A percentile compares a stretch with the other conserved stretches of the same genome.
Evolutionary conservation across 2,329 filamentous ascomycete species (phyloP).

Genomic region (Tolypocladium nubicola): DNA sequence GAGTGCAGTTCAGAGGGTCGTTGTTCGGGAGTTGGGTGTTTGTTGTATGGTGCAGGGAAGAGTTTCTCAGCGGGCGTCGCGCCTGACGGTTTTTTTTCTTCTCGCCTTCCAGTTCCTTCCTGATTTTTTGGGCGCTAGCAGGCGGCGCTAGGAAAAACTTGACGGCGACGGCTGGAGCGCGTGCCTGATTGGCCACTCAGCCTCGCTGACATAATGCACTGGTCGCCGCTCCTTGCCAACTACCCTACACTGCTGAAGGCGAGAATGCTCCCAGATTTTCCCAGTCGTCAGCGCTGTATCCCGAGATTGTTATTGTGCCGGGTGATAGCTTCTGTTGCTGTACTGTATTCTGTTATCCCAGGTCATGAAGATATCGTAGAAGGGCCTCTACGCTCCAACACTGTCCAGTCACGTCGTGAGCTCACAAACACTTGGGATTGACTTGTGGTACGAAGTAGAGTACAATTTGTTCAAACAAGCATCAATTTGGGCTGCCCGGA

Average conservation of each 20-base stretch:
- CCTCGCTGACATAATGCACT: neutral
- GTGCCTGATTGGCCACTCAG: slow-evolving; percentile 2
- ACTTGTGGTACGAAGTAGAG: too few species aligned
- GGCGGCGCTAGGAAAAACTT: slow-evolving; percentile 10
- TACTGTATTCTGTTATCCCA: neutral
- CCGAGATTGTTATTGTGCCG: neutral
- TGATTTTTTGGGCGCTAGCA: slow-evolving; percentile 8
- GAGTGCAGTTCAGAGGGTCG: slow-evolving; percentile 16
- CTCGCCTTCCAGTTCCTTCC: slow-evolving; percentile 7
- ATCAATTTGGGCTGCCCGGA: too few species aligned
- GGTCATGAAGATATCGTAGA: too few species aligned
- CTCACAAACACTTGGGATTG: too few species aligned
- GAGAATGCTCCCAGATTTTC: too few species aligned
- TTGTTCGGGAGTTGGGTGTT: slow-evolving; percentile 6
- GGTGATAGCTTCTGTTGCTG: neutral
- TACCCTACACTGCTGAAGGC: neutral
- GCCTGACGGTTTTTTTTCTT: slow-evolving; percentile 11
- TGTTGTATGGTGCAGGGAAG: slow-evolving; percentile 16
- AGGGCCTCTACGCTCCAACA: too few species aligned
- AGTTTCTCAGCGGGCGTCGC: slow-evolving; percentile 6
- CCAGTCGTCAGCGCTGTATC: neutral
- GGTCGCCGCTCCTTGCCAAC: neutral
- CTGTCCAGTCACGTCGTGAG: too few species aligned
- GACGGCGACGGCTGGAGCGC: neutral
- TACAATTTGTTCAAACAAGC: too few species aligned